Evolutionary conservation across 305 asterid genomes (phyloP).

Genomic region (Solanum hybrid): DNA sequence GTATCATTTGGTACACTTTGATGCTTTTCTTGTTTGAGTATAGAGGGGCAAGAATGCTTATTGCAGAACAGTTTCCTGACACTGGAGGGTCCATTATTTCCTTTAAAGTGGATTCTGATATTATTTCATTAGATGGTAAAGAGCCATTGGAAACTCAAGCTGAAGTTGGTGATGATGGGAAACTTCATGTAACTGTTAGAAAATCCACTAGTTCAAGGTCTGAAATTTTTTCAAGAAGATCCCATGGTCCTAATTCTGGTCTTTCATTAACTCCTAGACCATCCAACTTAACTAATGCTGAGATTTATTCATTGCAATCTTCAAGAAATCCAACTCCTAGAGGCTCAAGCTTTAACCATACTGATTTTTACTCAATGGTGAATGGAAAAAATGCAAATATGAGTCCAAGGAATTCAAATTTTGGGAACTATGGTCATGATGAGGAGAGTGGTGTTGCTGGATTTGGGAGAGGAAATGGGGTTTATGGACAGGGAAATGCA

Average conservation of each 20-base stretch:
- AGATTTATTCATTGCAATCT: constrained; percentile 38
- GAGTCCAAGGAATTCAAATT: constrained; percentile 37
- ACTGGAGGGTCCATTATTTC: constrained; percentile 37
- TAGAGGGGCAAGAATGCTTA: constrained; percentile 39
- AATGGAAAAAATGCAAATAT: constrained; percentile 25
- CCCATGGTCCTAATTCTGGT: constrained; percentile 29
- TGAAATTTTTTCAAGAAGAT: constrained; percentile 35
- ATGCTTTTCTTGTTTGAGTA: constrained; percentile 41
- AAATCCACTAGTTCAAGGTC: constrained; percentile 42
- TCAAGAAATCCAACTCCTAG: constrained; percentile 49
- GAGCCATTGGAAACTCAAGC: constrained; percentile 41
- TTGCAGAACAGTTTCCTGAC: constrained; percentile 44
- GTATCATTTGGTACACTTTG: constrained; percentile 44
- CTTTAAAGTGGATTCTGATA: constrained; percentile 38
- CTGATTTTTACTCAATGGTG: constrained; percentile 39
- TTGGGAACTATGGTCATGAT: constrained; percentile 30
- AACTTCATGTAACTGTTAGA: constrained; percentile 40
- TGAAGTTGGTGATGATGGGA: constrained; percentile 45
- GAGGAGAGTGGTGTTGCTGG: constrained; percentile 38
- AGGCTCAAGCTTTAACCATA: constrained; percentile 39
- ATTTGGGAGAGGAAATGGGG: constrained; percentile 36
- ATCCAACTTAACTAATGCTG: constrained; percentile 40
- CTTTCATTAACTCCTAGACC: constrained; percentile 40
- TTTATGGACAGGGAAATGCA: constrained; percentile 32
- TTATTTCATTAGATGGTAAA: constrained; percentile 36